Evolutionary conservation across 495 filamentous ascomycete genomes (phyloP).

Genomic region (Xylaria venustula): DNA sequence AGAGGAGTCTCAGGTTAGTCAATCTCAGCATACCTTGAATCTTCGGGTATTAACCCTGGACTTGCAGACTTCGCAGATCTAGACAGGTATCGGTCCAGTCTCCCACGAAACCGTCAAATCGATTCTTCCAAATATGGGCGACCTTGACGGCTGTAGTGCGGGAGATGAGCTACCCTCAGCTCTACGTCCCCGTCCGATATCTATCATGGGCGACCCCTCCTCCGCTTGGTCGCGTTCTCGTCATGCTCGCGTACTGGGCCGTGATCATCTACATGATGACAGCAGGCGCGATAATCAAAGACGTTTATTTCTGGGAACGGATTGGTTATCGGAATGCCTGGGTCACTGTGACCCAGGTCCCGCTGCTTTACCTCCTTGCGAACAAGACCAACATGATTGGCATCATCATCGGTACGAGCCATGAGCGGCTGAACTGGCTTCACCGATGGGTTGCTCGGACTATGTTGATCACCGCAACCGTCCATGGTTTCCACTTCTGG

Average conservation of each 20-base stretch:
- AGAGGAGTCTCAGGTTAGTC: constrained; percentile 33
- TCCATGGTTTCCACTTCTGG: constrained; percentile 75
- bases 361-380: constrained; percentile 74
- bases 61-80: constrained; percentile 37
- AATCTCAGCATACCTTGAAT: neutral
- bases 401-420: constrained; percentile 62
- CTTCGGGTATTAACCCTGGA: constrained; percentile 8
- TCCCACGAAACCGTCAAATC: constrained; percentile 65
- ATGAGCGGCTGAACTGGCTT: constrained; percentile 80
- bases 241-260: constrained; percentile 55
- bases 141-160: constrained; percentile 66
- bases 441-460: constrained; percentile 78
- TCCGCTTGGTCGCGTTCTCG: constrained; percentile 54
- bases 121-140: constrained; percentile 56
- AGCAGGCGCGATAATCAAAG: constrained; percentile 41
- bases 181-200: constrained; percentile 51
- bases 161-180: constrained; percentile 65
- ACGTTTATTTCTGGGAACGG: constrained; percentile 59
- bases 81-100: constrained; percentile 39
- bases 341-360: constrained; percentile 78
- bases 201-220: constrained; percentile 52
- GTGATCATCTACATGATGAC: constrained; percentile 59
- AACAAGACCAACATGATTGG: constrained; percentile 77
- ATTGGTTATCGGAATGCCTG: constrained; percentile 76
- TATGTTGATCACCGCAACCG: constrained; percentile 69